Percentiles rank a stretch among this genome's conserved stretches.
Conservation (phyloP, 2,329 filamentous ascomycete species). For the Cytospora mali region DNA sequence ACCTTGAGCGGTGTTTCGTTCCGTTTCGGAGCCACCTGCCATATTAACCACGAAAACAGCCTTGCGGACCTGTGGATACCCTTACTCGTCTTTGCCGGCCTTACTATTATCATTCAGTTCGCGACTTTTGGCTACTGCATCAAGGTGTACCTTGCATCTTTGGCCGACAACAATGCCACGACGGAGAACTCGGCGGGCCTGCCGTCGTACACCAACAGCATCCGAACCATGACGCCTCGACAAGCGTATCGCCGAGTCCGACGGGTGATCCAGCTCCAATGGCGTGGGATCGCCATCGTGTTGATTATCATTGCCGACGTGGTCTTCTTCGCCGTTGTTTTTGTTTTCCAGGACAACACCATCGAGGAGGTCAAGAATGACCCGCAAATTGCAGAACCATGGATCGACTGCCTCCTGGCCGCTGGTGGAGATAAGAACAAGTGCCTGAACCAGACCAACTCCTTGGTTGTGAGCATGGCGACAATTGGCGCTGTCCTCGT, state of each 20-base stretch:
- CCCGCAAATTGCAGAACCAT: slow-evolving; percentile 58
- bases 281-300: slow-evolving; percentile 89
- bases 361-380: slow-evolving; percentile 61
- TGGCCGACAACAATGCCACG: slow-evolving; percentile 71
- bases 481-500: slow-evolving; percentile 82
- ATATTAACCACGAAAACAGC: slow-evolving; percentile 89
- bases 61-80: slow-evolving; percentile 90
- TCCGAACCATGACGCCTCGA: slow-evolving; percentile 76
- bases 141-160: slow-evolving; percentile 86
- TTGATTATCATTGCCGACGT: slow-evolving; percentile 89
- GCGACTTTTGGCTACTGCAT: slow-evolving; percentile 90
- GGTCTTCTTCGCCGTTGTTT: slow-evolving; percentile 90
- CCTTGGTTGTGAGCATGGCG: slow-evolving; percentile 71
- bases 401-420: slow-evolving; percentile 71
- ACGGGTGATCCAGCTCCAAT: slow-evolving; percentile 87
- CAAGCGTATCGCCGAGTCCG: slow-evolving; percentile 87
- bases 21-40: slow-evolving; percentile 87
- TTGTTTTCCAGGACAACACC: slow-evolving; percentile 82
- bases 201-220: slow-evolving; percentile 74
- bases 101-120: slow-evolving; percentile 79
- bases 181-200: slow-evolving; percentile 69
- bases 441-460: slow-evolving; percentile 64
- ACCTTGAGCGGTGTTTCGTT: slow-evolving; percentile 90
- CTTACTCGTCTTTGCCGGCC: slow-evolving; percentile 73
- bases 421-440: slow-evolving; percentile 61